Evolutionary conservation across 225 moss, liverwort and hornwort species (phyloP).

Genomic region (Antitrichia curtipendula): DNA sequence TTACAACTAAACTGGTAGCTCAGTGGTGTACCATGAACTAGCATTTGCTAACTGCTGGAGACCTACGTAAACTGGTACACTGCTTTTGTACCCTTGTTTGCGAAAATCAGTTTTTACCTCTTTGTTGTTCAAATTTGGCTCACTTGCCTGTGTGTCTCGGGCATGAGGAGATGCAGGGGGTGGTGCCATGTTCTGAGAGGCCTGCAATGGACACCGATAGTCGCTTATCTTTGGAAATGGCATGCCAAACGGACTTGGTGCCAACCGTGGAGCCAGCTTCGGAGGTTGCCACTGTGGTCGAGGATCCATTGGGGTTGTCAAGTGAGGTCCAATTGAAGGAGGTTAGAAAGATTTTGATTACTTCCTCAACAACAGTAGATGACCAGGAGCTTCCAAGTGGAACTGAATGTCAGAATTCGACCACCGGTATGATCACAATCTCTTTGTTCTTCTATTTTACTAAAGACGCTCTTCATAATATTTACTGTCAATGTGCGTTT

Average conservation of each 20-base stretch:
- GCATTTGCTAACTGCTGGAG: background rate
- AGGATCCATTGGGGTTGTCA: background rate
- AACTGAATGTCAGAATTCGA: background rate
- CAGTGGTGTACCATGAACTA: background rate
- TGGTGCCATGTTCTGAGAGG: background rate
- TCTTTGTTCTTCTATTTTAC: background rate
- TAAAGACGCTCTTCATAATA: background rate
- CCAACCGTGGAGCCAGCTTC: background rate
- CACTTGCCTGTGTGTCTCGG: background rate
- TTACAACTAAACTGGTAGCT: background rate
- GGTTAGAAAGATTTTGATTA: background rate
- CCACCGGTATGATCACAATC: background rate
- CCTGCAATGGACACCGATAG: background rate
- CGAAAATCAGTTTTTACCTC: background rate
- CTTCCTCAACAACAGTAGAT: background rate
- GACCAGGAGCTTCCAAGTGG: background rate
- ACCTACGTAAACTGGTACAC: background rate
- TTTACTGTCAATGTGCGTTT: background rate
- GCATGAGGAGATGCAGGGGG: background rate
- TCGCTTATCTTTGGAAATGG: background rate
- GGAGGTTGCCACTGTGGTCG: background rate
- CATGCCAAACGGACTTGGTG: background rate
- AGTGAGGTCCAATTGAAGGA: background rate
- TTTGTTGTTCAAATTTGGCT: background rate
- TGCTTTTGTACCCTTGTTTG: background rate